Evolutionary conservation across 257 asterid genomes (phyloP), one percentile per base, ranked within the genome.

Genomic region (Cinchona pubescens): DNA sequence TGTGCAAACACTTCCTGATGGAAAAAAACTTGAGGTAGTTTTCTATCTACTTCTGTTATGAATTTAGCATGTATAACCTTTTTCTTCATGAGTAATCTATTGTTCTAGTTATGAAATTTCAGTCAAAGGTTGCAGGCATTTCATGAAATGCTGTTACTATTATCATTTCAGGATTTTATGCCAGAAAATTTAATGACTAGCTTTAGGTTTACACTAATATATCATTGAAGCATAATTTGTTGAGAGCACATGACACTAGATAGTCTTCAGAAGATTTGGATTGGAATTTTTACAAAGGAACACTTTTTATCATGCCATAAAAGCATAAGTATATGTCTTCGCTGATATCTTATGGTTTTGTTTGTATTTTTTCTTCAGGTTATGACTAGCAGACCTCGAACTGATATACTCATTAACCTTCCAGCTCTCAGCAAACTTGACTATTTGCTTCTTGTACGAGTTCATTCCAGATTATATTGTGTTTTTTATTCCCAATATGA

Each of bases 351-450:
- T 56, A 51, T 35, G 21, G 19, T 69, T 56, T 71, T 72, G 19
- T 61, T n/a, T 62, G 51, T 68, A 1, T 29, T 71, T 70, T 53
- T 29, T 68, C 71, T 78, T 51, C 91, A 94, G 98, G 90, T 95
- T 40, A 95, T 95, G 99, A 82, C 88, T 55, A 84, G 93, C 83
- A 86, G 88, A 59, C 96, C 91, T 25, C 84, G 99, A 71, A 81
- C 87, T 18, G 99, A 95, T 81, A 80, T 95, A 38, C 81, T 80
- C 64, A 84, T 90, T 11, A 87, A 95, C 84, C 93, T 95, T 63
- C 99, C 99, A 38, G 99, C 98, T 72, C 98, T 95, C 53, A 88
- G 91, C 66, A 95, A 91, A 83, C 97, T 95, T 34, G 99, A 95
- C 82, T 89, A 84, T 79, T 85, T 95, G 93, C 91, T 94, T 56